phyloP scores from a whole-genome alignment of 257 asterid species.

The Nyctanthes arbortristis region DNA sequence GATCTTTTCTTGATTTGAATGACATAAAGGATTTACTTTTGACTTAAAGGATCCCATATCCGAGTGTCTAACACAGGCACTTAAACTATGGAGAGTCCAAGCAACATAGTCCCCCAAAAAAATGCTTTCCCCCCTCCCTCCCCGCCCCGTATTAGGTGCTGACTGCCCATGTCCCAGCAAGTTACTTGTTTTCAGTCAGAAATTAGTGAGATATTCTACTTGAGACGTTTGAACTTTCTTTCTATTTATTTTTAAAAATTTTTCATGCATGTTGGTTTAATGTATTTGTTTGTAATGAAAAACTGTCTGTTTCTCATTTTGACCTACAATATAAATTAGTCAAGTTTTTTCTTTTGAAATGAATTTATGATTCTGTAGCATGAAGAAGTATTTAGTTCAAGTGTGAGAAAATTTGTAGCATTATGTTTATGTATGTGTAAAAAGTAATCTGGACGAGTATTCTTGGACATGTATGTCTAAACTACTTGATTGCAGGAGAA shows the following conservation, averaged over 20 bases:
- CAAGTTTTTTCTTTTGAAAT: not conserved
- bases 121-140: too few relatives aligned
- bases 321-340: not conserved
- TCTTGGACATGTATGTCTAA: constrained; percentile 17
- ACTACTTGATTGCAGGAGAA: constrained; percentile 72
- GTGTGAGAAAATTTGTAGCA: not conserved
- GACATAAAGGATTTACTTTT: too few relatives aligned
- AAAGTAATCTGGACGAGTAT: not conserved
- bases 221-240: not conserved
- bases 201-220: not conserved
- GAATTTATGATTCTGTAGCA: not conserved
- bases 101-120: too few relatives aligned
- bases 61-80: too few relatives aligned
- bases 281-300: not conserved
- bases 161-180: not conserved
- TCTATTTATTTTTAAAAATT: not conserved
- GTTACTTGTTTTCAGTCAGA: not conserved
- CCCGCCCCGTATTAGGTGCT: not conserved
- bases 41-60: too few relatives aligned
- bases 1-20: too few relatives aligned
- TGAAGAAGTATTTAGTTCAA: too few relatives aligned
- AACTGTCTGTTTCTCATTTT: not conserved
- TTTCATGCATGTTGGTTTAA: not conserved
- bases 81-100: too few relatives aligned
- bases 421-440: constrained; percentile 17